phyloP scores from a whole-genome alignment of 108 stramenopile genomes.

The Mayamaea pseudoterrestris region DNA sequence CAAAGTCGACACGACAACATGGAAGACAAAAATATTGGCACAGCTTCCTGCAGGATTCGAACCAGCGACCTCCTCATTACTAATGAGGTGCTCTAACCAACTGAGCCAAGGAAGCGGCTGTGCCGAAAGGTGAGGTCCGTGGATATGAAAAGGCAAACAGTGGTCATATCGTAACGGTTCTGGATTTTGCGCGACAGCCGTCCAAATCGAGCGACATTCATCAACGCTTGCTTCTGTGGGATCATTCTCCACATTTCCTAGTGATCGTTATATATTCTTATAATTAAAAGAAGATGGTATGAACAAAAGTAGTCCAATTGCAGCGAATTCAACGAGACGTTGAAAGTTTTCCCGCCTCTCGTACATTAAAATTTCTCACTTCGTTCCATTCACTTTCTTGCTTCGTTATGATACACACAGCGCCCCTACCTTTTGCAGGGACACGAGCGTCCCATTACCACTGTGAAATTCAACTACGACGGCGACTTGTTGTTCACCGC shows the following conservation, averaged over 20 bases:
- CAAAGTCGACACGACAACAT: no score
- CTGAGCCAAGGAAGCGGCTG: constrained; percentile 6
- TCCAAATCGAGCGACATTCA: no score
- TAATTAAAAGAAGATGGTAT: no score
- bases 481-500: constrained; percentile 96
- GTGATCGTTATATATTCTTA: no score
- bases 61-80: constrained; percentile 9
- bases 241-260: no score
- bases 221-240: no score
- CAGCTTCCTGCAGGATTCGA: constrained; percentile 3
- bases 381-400: background rate
- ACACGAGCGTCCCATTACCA: constrained; percentile 97
- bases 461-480: constrained; percentile 93
- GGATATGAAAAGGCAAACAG: no score
- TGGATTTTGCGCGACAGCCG: no score
- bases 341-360: no score
- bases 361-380: constrained; percentile 2
- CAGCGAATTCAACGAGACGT: no score
- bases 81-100: constrained; percentile 12
- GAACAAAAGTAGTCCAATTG: no score
- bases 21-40: background rate
- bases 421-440: constrained; percentile 96
- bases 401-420: constrained; percentile 15
- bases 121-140: background rate
- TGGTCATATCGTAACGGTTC: no score